A percentile compares a stretch with the other conserved stretches of the same genome.
phyloP scores from a whole-genome alignment of 2,329 filamentous ascomycete genomes.

The Fusarium fracticaudum region DNA sequence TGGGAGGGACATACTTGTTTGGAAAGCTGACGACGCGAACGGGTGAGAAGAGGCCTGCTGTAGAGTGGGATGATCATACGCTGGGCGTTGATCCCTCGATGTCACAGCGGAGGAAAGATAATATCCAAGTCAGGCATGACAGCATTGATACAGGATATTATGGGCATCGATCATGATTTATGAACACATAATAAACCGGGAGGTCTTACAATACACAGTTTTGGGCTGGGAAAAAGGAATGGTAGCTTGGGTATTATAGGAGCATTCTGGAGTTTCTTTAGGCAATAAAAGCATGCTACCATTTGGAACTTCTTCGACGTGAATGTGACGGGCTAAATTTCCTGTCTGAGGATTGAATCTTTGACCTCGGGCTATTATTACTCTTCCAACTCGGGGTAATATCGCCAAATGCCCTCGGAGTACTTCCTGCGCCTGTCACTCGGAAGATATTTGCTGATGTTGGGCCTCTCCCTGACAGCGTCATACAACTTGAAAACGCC shows the following conservation, averaged over 20 bases:
- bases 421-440: slow-evolving; percentile 73
- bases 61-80: slow-evolving; percentile 40
- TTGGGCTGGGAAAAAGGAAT: neutral
- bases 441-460: slow-evolving; percentile 73
- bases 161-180: slow-evolving; percentile 21
- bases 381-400: slow-evolving; percentile 78
- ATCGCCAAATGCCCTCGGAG: slow-evolving; percentile 72
- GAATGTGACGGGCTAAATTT: neutral
- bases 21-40: slow-evolving; percentile 34
- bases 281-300: neutral
- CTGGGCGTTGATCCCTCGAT: slow-evolving; percentile 8
- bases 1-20: slow-evolving; percentile 39
- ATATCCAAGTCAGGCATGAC: slow-evolving; percentile 17
- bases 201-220: neutral
- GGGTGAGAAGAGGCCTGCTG: slow-evolving; percentile 35
- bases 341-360: neutral
- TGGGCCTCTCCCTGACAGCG: slow-evolving; percentile 68
- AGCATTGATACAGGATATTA: slow-evolving; percentile 35
- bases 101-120: slow-evolving; percentile 5
- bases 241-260: neutral
- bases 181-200: neutral
- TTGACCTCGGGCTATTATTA: slow-evolving; percentile 18
- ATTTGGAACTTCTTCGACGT: neutral
- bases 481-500: slow-evolving; percentile 72
- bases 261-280: neutral